Evolutionary conservation across 441 rosid genomes (phyloP), one percentile per base, ranked within the genome.

Genomic region (Erodium chrysanthum): DNA sequence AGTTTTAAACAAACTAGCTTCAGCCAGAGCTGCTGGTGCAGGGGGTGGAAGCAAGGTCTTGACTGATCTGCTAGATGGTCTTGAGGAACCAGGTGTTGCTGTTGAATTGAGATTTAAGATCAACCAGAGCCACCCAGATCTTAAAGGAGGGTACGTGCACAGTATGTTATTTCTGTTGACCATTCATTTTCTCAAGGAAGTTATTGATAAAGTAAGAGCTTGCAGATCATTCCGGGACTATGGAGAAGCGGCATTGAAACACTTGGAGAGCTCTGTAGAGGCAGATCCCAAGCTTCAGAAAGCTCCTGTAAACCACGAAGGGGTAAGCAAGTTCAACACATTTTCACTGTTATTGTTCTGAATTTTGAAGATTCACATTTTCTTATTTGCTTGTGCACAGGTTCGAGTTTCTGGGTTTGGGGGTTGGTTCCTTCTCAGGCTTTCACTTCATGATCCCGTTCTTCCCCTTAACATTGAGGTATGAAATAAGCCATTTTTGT

Each of bases 391-490:
- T 10, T 61, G 23, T 0, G 61, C 64, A 69, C 76, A 90, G 99
- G 86, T 91, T 66, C 91, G 97, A 31, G 95, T 85, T 64, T 94
- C 97, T 66, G 96, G 95, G 23, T 85, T 78, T 60, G 91, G 96
- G 70, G 99, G 99, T 79, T 94, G 99, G 97, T 90, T 94, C 80
- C 97, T 91, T 79, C 92, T 94, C 20, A 90, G 99, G 78, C 96
- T 94, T 61, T 91, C 99, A 0, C 96, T 91, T 44, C 99, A 91
- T 31, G 97, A 94, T 75, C 99, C 96, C 44, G 99, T 94, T 78
- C 97, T 94, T 68, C 97, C 99, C 75, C 97, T 94, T 44, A 94
- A 94, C 83, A 90, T 94, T 7, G 99, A 94, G 97, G 97, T 94
- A 81, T 7, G 48, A 40, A 48, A 15, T 37, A 37, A 37, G 0